Evolutionary conservation across 257 asterid species (phyloP).

Genomic region (Solanum arcanum): DNA sequence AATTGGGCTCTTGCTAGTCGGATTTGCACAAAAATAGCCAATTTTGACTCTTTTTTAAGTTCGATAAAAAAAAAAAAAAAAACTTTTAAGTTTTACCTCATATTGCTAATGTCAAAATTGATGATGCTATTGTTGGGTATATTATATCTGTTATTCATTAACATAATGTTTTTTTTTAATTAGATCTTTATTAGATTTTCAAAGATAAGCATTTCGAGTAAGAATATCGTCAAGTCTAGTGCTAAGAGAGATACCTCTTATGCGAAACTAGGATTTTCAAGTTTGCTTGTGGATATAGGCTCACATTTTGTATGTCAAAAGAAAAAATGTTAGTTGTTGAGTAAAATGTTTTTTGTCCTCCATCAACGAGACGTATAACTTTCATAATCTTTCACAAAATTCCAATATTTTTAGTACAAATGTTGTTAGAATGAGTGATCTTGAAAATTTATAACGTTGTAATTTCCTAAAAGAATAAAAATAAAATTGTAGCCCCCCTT

Average conservation of each 20-base stretch:
- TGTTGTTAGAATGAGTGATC: not conserved
- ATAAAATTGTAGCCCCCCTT: not conserved
- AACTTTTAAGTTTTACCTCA: not conserved
- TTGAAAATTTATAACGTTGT: not conserved
- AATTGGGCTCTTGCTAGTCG: not conserved
- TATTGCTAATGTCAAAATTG: not conserved
- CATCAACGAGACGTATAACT: not conserved
- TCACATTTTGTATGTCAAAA: not conserved
- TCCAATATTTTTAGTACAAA: not conserved
- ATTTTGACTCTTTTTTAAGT: not conserved
- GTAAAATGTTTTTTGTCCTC: not conserved
- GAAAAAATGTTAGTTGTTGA: not conserved
- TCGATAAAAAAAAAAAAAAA: not conserved
- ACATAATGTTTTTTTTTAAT: not conserved
- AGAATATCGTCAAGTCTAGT: not conserved
- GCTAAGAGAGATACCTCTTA: not conserved
- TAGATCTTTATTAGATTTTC: not conserved
- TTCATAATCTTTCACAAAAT: not conserved
- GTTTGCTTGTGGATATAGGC: not conserved
- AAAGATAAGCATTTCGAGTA: not conserved
- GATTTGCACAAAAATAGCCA: not conserved
- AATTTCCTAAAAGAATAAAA: too few relatives aligned
- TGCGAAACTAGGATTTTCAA: not conserved
- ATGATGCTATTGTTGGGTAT: not conserved
- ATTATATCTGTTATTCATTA: not conserved